These are phyloP conservation scores for Laetiporus sulphureus DNA, from an alignment of 1,284 basidiomycete species.

Conservation along the genomic window DNA sequence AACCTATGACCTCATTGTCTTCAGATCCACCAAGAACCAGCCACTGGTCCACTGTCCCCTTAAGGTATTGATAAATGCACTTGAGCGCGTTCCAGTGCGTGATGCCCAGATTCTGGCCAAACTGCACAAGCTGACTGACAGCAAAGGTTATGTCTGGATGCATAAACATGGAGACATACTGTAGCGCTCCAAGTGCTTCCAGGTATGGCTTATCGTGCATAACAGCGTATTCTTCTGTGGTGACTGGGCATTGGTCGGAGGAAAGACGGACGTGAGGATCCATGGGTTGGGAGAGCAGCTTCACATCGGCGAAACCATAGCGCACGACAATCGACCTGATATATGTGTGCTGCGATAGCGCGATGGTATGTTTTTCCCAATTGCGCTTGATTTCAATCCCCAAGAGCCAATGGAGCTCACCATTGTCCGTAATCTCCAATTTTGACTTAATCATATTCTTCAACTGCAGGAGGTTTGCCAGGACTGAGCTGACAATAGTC, in stretches of 20 bases:
- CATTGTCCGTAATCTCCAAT: conserved; percentile 16
- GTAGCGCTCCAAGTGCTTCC: conserved; percentile 29
- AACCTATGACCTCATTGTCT: conserved; percentile 20
- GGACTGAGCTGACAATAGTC: conserved; percentile 17
- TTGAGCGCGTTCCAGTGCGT: conserved; percentile 34
- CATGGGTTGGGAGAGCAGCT: conserved; percentile 25
- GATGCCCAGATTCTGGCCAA: conserved; percentile 19
- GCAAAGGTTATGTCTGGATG: conserved; percentile 35
- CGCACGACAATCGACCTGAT: conserved; percentile 28
- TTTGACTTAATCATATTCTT: conserved; percentile 4
- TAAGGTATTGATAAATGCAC: conserved; percentile 35
- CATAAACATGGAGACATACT: conserved; percentile 32
- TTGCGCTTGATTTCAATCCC: conserved; percentile 22
- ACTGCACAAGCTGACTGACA: conserved; percentile 30
- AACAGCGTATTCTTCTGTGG: conserved; percentile 1
- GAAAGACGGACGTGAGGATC: conserved; percentile 15
- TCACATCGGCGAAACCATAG: conserved; percentile 25
- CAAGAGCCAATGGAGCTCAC: conserved; percentile 16
- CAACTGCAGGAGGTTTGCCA: not conserved
- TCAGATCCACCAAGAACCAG: conserved; percentile 25
- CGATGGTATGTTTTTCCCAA: conserved; percentile 14
- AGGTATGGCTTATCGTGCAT: conserved; percentile 20
- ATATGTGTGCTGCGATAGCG: conserved; percentile 30
- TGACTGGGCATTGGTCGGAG: conserved; percentile 5
- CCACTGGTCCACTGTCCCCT: conserved; percentile 27